Conservation (phyloP, 1,284 basidiomycete species). For the Ceratobasidium papillatum region DNA sequence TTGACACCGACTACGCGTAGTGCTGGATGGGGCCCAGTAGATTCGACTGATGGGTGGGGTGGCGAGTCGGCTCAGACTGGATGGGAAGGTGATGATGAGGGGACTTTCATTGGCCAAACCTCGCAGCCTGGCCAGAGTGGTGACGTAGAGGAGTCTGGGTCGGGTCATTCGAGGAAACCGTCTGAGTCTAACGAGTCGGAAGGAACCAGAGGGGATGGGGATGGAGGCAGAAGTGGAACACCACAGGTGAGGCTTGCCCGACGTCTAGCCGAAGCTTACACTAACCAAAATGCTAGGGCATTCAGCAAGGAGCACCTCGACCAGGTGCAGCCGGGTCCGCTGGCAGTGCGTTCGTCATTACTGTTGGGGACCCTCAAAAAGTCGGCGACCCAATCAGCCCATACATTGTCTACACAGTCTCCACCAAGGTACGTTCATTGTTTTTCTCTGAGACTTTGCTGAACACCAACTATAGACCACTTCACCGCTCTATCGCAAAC, state of each 20-base stretch:
- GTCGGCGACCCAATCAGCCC: slow-evolving; percentile 91
- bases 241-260: not conserved
- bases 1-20: slow-evolving; percentile 47
- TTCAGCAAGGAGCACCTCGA: slow-evolving; percentile 8
- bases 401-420: slow-evolving; percentile 94
- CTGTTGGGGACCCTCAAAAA: slow-evolving; percentile 92
- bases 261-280: not conserved
- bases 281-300: not conserved
- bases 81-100: slow-evolving; percentile 50
- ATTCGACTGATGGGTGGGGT: slow-evolving; percentile 30
- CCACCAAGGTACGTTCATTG: slow-evolving; percentile 71
- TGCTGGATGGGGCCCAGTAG: slow-evolving; percentile 45
- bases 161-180: slow-evolving; percentile 17
- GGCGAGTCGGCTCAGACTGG: slow-evolving; percentile 42
- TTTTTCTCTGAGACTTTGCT: slow-evolving; percentile 21
- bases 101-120: slow-evolving; percentile 53
- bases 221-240: slow-evolving; percentile 6
- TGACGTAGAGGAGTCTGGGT: slow-evolving; percentile 61
- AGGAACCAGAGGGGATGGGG: not conserved
- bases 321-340: not conserved
- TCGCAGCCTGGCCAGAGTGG: not conserved
- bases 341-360: slow-evolving; percentile 67
- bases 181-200: slow-evolving; percentile 34
- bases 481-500: slow-evolving; percentile 81
- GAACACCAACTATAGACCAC: slow-evolving; percentile 65